Evolutionary conservation across 1,284 basidiomycete species (phyloP).

Genomic region (Fomitiporia mediterranea): DNA sequence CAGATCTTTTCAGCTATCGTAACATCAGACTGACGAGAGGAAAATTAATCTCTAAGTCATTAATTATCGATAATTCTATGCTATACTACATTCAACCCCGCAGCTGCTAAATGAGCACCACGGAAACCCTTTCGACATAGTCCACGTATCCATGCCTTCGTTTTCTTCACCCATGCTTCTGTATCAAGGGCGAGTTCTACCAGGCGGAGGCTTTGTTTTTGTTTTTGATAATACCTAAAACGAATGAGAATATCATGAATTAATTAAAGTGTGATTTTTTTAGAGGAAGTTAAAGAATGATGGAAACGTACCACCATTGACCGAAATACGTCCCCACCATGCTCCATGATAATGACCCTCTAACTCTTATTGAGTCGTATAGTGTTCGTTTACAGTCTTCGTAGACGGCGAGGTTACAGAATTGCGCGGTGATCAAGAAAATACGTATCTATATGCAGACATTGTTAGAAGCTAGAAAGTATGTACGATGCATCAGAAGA

Average conservation of each 20-base stretch:
- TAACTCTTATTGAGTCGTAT: slow-evolving; percentile 42
- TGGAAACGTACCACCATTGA: slow-evolving; percentile 57
- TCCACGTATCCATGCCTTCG: slow-evolving; percentile 63
- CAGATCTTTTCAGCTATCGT: no score
- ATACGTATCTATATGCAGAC: slow-evolving; percentile 56
- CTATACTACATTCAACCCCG: slow-evolving; percentile 46
- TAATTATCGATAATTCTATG: neutral
- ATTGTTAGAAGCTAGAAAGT: neutral
- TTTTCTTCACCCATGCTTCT: slow-evolving; percentile 56
- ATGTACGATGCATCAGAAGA: neutral
- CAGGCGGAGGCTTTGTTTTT: slow-evolving; percentile 46
- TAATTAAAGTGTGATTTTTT: slow-evolving; percentile 12
- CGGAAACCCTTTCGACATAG: slow-evolving; percentile 49
- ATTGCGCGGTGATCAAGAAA: slow-evolving; percentile 90
- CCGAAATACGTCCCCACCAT: slow-evolving; percentile 51
- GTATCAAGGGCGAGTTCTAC: slow-evolving; percentile 65
- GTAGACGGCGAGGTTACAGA: slow-evolving; percentile 85
- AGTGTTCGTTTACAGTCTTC: slow-evolving; percentile 64
- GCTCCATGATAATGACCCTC: slow-evolving; percentile 48
- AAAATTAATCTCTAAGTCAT: no score
- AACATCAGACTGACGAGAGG: neutral
- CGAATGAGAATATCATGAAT: slow-evolving; percentile 9
- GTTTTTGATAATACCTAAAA: slow-evolving; percentile 52
- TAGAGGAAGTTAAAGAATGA: neutral
- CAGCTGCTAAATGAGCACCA: slow-evolving; percentile 65